Percentiles rank a stretch among this genome's conserved stretches.
Conservation (phyloP, 441 rosid species). For the Pelargonium fulgidum region DNA sequence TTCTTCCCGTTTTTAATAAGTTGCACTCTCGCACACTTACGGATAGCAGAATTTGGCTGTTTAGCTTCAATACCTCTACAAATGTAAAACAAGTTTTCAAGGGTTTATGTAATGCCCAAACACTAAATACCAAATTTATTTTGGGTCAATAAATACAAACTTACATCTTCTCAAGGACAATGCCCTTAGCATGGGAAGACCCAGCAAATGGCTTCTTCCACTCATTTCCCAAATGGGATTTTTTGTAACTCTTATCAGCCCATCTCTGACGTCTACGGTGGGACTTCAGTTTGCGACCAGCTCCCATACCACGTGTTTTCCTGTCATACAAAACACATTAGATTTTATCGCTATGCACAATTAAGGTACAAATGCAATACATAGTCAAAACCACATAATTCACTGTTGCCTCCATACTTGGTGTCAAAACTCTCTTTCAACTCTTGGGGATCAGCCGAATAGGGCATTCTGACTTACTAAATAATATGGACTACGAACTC, state of each 20-base stretch:
- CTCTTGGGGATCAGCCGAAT: background rate
- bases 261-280: constrained; percentile 7
- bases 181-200: constrained; percentile 31
- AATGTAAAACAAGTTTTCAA: background rate
- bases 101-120: background rate
- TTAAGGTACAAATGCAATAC: too few relatives aligned
- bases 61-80: constrained; percentile 71
- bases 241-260: constrained; percentile 6
- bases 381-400: background rate
- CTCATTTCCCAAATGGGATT: constrained; percentile 8
- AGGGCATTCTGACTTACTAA: background rate
- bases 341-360: background rate
- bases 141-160: background rate
- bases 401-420: background rate
- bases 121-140: background rate
- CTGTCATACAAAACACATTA: background rate
- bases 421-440: too few relatives aligned
- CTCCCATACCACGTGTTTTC: constrained; percentile 10
- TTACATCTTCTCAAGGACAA: constrained; percentile 31
- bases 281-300: constrained; percentile 6
- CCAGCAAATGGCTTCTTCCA: constrained; percentile 33
- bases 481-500: background rate
- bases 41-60: constrained; percentile 74
- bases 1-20: constrained; percentile 71
- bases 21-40: constrained; percentile 70